Conservation (phyloP, 2,329 filamentous ascomycete genomes). For the Graphium sp. region DNA sequence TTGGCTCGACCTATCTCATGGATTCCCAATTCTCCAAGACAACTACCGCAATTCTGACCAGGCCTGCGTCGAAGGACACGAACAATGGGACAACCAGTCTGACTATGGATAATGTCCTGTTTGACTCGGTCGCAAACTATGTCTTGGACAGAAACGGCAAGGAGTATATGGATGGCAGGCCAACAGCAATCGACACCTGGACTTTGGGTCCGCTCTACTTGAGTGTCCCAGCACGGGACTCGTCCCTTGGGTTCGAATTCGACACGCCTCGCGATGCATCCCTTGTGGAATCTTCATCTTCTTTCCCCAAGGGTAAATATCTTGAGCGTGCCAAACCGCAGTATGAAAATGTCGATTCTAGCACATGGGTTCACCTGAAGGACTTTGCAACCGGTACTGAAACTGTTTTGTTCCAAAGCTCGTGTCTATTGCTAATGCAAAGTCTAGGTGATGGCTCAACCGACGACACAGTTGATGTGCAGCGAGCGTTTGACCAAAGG, state of each 20-base stretch:
- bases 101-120: slow-evolving; percentile 34
- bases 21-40: slow-evolving; percentile 2
- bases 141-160: slow-evolving; percentile 7
- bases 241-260: slow-evolving; percentile 5
- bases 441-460: slow-evolving; percentile 33
- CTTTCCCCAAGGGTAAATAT: slow-evolving; percentile 12
- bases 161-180: no score
- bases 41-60: neutral
- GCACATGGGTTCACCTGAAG: slow-evolving; percentile 8
- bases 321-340: slow-evolving; percentile 36
- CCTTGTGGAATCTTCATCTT: slow-evolving; percentile 2
- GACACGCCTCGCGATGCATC: no score
- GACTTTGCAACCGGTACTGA: slow-evolving; percentile 17
- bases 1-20: slow-evolving; percentile 1
- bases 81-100: slow-evolving; percentile 11
- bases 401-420: no score
- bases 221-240: slow-evolving; percentile 1
- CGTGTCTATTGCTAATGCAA: no score
- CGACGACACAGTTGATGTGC: slow-evolving; percentile 35
- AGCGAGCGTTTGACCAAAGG: slow-evolving; percentile 20
- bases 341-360: slow-evolving; percentile 17
- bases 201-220: slow-evolving; percentile 8
- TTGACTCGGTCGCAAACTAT: slow-evolving; percentile 17
- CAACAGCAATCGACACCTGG: slow-evolving; percentile 6
- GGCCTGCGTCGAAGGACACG: neutral